Evolutionary conservation across 2,329 filamentous ascomycete genomes (phyloP), one percentile per base, ranked within the genome.

Genomic region (Fusarium tuaranense): DNA sequence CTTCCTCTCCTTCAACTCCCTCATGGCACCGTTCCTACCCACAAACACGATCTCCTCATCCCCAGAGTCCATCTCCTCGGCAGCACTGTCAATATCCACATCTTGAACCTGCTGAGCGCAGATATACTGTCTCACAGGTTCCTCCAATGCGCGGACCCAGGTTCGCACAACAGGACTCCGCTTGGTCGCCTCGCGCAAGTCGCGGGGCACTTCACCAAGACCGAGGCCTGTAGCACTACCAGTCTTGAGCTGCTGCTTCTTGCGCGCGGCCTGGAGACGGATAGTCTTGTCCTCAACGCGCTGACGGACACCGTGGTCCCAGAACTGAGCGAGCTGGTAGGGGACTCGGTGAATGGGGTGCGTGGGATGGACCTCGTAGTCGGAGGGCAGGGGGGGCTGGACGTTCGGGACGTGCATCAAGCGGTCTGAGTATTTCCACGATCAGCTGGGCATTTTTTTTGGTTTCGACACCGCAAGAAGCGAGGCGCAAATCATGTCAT

Each of bases 31-130:
- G 88, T 85, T 91, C 81, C 78, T 86, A 1, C 94, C 95, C 7
- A 97, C 91, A 81, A 98, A 98, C 13, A 98, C 95, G 75, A 98
- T 95, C 84, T 98, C 95, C 72, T 98, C 95, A 71, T 97, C 95
- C 34, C 84, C 82, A 2, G 82, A 83, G 73, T 90, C 88, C 65
- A 85, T 83, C 58, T 86, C 84, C 32, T 84, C 83, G 20, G 78
- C 81, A 7, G 81, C 81, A 58, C 80, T 80, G 38, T 80, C 78
- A 32, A 68, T 57, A 6, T 79, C 76, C 20, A 80, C 79, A 5
- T 69, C 63, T 14, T 53, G 63, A 32, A 39, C 67, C 34, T 74
- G 73, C 62, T 72, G 87, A 65, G 90, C 88, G 36, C 93, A 79
- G 10, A 98, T 89, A 77, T 96, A 98, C 53, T 87, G 86, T 55